A percentile compares a stretch with the other conserved stretches of the same genome.
phyloP scores from a whole-genome alignment of 2,329 filamentous ascomycete species.

The Aspergillus sojae region DNA sequence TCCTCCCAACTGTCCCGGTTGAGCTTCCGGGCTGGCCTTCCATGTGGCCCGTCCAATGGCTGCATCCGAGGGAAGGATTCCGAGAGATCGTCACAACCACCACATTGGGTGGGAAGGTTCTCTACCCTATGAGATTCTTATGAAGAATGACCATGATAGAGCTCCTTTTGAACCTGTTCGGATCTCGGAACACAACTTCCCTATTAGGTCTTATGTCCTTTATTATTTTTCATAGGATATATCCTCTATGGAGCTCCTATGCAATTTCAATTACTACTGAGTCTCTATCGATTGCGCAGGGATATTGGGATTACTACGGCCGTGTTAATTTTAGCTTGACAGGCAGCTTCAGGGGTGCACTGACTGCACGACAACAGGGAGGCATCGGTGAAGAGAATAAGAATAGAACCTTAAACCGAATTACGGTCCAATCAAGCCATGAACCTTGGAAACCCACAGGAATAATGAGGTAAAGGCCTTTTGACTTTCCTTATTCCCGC shows the following conservation, averaged over 20 bases:
- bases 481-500: slow-evolving; percentile 10
- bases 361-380: neutral
- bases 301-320: neutral
- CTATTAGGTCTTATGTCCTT: neutral
- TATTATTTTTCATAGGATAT: neutral
- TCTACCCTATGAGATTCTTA: neutral
- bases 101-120: neutral
- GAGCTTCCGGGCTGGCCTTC: slow-evolving; percentile 11
- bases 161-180: neutral
- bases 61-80: slow-evolving; percentile 15
- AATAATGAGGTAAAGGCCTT: slow-evolving; percentile 3
- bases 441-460: neutral
- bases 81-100: slow-evolving; percentile 17
- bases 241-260: neutral
- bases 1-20: slow-evolving; percentile 13
- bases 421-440: slow-evolving; percentile 7
- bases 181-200: neutral
- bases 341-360: slow-evolving; percentile 3
- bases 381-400: slow-evolving; percentile 14
- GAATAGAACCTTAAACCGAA: slow-evolving; percentile 4
- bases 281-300: neutral
- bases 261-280: neutral
- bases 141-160: neutral
- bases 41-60: slow-evolving; percentile 18
- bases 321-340: neutral